These are phyloP conservation scores for Globisporangium canariense DNA, from an alignment of 352 stramenopile genomes.

Conservation along the genomic window DNA sequence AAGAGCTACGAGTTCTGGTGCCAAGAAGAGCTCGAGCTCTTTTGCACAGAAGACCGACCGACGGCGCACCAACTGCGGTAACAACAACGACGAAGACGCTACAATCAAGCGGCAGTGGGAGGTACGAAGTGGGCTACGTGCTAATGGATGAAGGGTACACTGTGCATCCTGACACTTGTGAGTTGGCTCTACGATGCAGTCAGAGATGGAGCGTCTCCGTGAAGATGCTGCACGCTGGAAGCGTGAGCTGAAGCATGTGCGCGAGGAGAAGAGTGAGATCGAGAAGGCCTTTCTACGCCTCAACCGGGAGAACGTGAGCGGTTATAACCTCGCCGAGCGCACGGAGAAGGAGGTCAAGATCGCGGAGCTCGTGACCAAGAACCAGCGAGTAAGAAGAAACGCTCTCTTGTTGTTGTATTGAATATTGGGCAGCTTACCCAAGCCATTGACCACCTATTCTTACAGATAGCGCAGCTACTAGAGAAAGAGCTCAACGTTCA, in stretches of 20 bases:
- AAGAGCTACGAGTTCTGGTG: background rate
- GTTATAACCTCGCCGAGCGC: constrained; percentile 51
- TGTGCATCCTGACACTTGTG: background rate
- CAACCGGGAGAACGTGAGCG: constrained; percentile 48
- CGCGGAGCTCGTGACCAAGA: constrained; percentile 53
- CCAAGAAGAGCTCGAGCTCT: constrained; percentile 2
- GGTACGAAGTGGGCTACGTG: constrained; percentile 13
- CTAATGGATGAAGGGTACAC: background rate
- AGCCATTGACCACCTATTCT: background rate
- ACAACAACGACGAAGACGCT: constrained; percentile 29
- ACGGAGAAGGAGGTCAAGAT: constrained; percentile 68
- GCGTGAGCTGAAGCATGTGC: constrained; percentile 34
- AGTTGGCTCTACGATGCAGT: background rate
- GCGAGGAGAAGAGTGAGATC: constrained; percentile 39
- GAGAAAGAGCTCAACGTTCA: constrained; percentile 47
- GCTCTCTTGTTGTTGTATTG: background rate
- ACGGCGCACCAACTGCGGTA: constrained; percentile 14
- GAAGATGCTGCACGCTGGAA: constrained; percentile 23
- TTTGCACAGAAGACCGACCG: background rate
- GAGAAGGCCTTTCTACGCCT: constrained; percentile 48
- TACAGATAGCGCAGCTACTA: constrained; percentile 45
- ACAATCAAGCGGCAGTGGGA: constrained; percentile 17
- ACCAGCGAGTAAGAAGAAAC: constrained; percentile 37
- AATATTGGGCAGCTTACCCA: background rate
- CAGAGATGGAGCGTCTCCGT: constrained; percentile 26